A percentile compares a stretch with the other conserved stretches of the same genome.
Conservation (phyloP, 495 filamentous ascomycete species). For the Aspergillus indologenus region DNA sequence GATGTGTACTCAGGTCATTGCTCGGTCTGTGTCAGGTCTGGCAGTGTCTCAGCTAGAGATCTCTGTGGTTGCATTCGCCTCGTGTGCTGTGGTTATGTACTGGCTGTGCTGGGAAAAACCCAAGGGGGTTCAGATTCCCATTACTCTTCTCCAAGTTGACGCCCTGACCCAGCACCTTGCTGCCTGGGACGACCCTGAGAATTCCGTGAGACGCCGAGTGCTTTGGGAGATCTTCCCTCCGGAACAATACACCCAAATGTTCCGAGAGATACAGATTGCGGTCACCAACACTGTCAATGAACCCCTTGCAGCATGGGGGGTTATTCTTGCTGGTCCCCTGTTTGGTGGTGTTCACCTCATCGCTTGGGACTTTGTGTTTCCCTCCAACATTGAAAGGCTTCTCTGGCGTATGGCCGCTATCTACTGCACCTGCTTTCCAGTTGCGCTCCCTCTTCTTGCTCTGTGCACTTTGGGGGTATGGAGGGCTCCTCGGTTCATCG, state of each 20-base stretch:
- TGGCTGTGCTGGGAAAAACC: neutral
- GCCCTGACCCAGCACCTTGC: neutral
- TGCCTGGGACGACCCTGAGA: neutral
- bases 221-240: too few species aligned
- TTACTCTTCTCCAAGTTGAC: neutral
- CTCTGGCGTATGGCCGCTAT: neutral
- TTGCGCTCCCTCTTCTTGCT: too few species aligned
- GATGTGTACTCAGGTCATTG: neutral
- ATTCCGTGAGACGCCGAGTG: too few species aligned
- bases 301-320: too few species aligned
- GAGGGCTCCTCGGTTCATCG: too few species aligned
- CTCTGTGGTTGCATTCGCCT: neutral
- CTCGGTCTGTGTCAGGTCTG: neutral
- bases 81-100: neutral
- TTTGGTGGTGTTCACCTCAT: neutral
- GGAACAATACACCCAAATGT: too few species aligned
- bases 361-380: neutral
- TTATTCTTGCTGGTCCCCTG: neutral
- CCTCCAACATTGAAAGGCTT: neutral
- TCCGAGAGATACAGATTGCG: too few species aligned
- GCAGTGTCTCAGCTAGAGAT: conserved; percentile 1
- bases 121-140: neutral
- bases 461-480: too few species aligned
- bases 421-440: neutral
- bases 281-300: too few species aligned